Evolutionary conservation across 371 early-diverging fungal genomes (phyloP), one percentile per base, ranked within the genome.

Genomic region (Choanephora cucurbitarum): DNA sequence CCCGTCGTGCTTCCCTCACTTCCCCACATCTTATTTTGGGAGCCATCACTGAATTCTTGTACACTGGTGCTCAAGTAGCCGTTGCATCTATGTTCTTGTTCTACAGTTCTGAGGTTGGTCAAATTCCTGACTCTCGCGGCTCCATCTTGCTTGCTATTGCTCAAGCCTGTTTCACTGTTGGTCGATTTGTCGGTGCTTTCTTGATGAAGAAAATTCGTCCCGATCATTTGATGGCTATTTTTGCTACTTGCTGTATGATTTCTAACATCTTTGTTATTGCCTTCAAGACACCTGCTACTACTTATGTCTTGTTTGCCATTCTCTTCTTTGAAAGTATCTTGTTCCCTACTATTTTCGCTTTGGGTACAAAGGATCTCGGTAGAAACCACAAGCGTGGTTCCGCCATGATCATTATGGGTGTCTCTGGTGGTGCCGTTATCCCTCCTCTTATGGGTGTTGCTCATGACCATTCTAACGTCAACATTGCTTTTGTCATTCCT

Each of bases 1-100:
- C 81, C 59, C 95, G 95, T 17, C 95, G 96, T n/a, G 83, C 74
- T 17, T 72, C 74, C 1, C 34, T 77, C 14, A 42, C 40, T 5
- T 75, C 73, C 5, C 75, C 75, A 22, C 79, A 75, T 60, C 50
- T 75, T 21, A 46, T 67, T 21, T 60, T 77, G 6, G 79, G 79
- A 39, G 57, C 74, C 3, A 44, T 71, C 40, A 53, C 75, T 2
- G 67, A 75, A 43, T 73, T 79, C 40, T 55, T 75, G 52, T 79
- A 79, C 28, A 71, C 71, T 1, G 79, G 79, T 32, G 73, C 68
- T 2, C 79, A 79, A 48, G 72, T 79, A 6, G 52, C 62, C 5
- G 64, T 79, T 14, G 79, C 79, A 18, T 73, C 76, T 19, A 52
- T 79, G 52, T 79, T 75, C 39, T 62, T 79, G 41, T 75, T 65